Conservation (phyloP, 495 filamentous ascomycete genomes). For the Annulohypoxylon stygium region DNA sequence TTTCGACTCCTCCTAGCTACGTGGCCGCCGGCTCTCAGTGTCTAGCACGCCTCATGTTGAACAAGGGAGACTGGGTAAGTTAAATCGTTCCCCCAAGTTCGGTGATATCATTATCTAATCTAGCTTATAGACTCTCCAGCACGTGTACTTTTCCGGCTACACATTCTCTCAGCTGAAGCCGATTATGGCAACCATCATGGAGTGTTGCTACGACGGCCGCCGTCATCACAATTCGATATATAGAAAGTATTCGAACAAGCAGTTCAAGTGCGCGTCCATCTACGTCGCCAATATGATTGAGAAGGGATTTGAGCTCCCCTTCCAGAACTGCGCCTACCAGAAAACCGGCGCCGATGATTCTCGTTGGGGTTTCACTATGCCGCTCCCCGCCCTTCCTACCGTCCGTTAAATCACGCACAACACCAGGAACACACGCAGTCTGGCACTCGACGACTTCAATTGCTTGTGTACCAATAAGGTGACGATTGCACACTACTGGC, state of each 20-base stretch:
- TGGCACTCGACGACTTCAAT: constrained; percentile 1
- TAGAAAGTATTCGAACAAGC: constrained; percentile 88
- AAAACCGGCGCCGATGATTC: constrained; percentile 12
- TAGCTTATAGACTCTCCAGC: constrained; percentile 73
- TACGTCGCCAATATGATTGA: constrained; percentile 81
- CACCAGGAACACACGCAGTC: not conserved
- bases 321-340: constrained; percentile 34
- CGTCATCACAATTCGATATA: constrained; percentile 88
- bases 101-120: constrained; percentile 40
- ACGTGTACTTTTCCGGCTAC: constrained; percentile 93
- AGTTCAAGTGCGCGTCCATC: constrained; percentile 83
- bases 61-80: constrained; percentile 92
- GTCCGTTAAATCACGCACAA: constrained; percentile 43
- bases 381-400: constrained; percentile 54
- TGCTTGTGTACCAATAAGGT: constrained; percentile 1
- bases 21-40: constrained; percentile 93
- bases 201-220: constrained; percentile 85
- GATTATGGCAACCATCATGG: constrained; percentile 79
- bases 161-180: constrained; percentile 85
- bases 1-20: constrained; percentile 90
- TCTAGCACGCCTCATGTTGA: constrained; percentile 87
- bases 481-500: not conserved
- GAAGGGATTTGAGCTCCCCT: constrained; percentile 63
- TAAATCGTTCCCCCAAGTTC: constrained; percentile 12
- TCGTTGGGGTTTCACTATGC: constrained; percentile 44